Evolutionary conservation across 2,329 filamentous ascomycete genomes (phyloP).

Genomic region (Hypoxylon sp.): DNA sequence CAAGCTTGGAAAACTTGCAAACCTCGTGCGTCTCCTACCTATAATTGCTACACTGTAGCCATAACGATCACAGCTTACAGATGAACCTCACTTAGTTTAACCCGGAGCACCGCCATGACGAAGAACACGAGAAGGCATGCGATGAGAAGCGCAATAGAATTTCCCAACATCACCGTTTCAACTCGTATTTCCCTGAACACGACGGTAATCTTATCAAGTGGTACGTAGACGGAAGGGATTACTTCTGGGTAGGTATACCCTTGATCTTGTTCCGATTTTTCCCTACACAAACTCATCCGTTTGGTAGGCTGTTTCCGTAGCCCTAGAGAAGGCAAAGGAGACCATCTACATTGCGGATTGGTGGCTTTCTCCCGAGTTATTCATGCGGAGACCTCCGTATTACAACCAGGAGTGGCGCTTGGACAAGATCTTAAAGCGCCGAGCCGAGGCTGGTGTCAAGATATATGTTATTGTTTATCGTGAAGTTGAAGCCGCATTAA

Average conservation of each 20-base stretch:
- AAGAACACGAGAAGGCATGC: conserved; percentile 87
- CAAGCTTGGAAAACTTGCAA: conserved; percentile 74
- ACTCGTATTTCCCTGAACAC: conserved; percentile 91
- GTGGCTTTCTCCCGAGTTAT: conserved; percentile 94
- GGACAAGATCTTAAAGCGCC: conserved; percentile 88
- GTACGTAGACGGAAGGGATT: conserved; percentile 96
- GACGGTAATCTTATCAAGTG: conserved; percentile 92
- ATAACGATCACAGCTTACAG: conserved; percentile 28
- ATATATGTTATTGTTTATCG: conserved; percentile 96
- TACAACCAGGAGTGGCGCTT: conserved; percentile 88
- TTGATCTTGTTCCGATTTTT: background rate
- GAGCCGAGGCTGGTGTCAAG: conserved; percentile 92
- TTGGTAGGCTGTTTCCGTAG: conserved; percentile 80
- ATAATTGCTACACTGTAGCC: conserved; percentile 3
- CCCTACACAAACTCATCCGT: background rate
- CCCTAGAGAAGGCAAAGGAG: conserved; percentile 90
- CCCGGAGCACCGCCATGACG: conserved; percentile 90
- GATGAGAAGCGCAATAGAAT: conserved; percentile 84
- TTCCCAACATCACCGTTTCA: conserved; percentile 81
- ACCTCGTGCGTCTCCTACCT: conserved; percentile 64
- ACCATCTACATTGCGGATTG: conserved; percentile 97
- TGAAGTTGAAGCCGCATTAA: conserved; percentile 84
- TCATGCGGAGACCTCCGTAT: conserved; percentile 86
- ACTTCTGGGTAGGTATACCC: conserved; percentile 78
- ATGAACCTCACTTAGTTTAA: conserved; percentile 72